Conservation (phyloP, 352 stramenopile genomes). For the Phytophthora cactorum region DNA sequence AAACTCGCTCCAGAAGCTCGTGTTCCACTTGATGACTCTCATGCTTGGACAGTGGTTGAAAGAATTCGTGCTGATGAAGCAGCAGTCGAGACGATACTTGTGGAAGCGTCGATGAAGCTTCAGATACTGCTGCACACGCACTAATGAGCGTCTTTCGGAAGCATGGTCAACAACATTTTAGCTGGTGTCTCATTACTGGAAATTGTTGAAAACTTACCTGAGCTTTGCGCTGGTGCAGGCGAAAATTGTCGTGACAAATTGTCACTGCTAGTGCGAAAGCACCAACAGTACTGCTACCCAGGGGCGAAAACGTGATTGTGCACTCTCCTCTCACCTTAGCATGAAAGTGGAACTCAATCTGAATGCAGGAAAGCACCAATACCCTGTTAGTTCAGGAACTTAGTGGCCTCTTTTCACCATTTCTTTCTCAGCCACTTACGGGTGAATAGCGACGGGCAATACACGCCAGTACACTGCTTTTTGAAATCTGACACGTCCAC, state of each 20-base stretch:
- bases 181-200: too few relatives aligned
- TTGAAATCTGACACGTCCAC: slow-evolving; percentile 1
- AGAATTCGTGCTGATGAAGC: slow-evolving; percentile 27
- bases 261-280: slow-evolving; percentile 10
- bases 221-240: slow-evolving; percentile 16
- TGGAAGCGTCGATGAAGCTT: neutral
- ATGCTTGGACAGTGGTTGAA: slow-evolving; percentile 20
- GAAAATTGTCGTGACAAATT: slow-evolving; percentile 23
- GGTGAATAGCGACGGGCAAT: slow-evolving; percentile 26
- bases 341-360: slow-evolving; percentile 26
- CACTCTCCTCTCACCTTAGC: slow-evolving; percentile 14
- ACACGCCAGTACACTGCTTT: neutral
- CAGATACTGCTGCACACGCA: neutral
- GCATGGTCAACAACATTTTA: neutral
- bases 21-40: slow-evolving; percentile 20
- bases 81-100: slow-evolving; percentile 11
- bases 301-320: neutral
- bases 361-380: neutral
- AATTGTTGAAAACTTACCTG: slow-evolving; percentile 9
- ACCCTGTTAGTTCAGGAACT: neutral
- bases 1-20: slow-evolving; percentile 16
- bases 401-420: too few relatives aligned
- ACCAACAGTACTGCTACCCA: neutral
- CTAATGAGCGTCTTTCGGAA: slow-evolving; percentile 1
- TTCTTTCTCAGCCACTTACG: slow-evolving; percentile 6